phyloP scores from a whole-genome alignment of 352 stramenopile genomes.

The Pythium dissotocum region DNA sequence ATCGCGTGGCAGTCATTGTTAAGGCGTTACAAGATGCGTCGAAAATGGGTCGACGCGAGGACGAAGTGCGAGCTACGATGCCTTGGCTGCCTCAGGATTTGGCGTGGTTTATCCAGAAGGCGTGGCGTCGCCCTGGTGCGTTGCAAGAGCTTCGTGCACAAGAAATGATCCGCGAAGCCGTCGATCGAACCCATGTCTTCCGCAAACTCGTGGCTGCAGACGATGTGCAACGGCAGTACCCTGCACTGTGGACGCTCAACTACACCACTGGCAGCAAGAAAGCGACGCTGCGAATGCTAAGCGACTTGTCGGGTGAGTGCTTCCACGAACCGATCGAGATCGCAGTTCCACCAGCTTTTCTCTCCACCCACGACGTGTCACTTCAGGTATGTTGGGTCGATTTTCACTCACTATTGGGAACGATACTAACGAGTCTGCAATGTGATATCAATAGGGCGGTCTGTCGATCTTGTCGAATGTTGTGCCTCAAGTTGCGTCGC shows the following conservation, averaged over 20 bases:
- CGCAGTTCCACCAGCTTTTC: constrained; percentile 4
- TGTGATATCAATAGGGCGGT: not conserved
- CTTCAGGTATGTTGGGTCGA: not conserved
- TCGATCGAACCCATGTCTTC: constrained; percentile 18
- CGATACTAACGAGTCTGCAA: not conserved
- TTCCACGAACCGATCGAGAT: constrained; percentile 26
- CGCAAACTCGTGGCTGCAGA: constrained; percentile 7
- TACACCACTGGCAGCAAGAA: constrained; percentile 1
- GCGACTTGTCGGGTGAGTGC: constrained; percentile 26
- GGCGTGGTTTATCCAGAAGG: constrained; percentile 20
- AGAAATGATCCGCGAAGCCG: constrained; percentile 12
- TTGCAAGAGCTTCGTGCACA: constrained; percentile 11
- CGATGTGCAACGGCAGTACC: constrained; percentile 10
- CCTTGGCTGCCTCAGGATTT: constrained; percentile 17
- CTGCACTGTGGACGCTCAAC: constrained; percentile 20
- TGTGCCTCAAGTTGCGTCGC: not conserved
- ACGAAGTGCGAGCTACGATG: not conserved
- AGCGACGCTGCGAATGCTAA: constrained; percentile 18
- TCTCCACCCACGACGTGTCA: constrained; percentile 12
- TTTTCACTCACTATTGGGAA: not conserved
- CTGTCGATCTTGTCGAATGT: constrained; percentile 17
- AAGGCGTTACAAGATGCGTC: constrained; percentile 15
- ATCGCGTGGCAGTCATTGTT: not conserved
- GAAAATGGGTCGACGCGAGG: not conserved
- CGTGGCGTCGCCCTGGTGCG: constrained; percentile 10